Conservation (phyloP, 179 eudicot genomes). For the Spergularia azorica region DNA sequence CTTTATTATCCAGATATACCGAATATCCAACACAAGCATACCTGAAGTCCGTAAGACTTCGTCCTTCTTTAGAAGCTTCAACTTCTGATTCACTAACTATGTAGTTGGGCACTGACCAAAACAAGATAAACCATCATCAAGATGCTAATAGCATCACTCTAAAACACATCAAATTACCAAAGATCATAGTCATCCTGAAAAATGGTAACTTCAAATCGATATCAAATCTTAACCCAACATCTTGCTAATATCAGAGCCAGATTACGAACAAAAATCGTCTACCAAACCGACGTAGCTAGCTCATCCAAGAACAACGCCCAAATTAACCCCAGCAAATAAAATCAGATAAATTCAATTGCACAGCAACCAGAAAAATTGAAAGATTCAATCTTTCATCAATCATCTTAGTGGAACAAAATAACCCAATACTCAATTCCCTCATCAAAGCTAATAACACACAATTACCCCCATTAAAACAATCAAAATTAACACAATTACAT, state of each 20-base stretch:
- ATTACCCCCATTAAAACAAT: not conserved
- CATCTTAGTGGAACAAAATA: not conserved
- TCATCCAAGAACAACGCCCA: not conserved
- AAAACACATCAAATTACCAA: constrained; percentile 14
- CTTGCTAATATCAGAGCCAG: not conserved
- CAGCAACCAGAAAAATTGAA: not conserved
- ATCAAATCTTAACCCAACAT: not conserved
- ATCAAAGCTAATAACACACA: not conserved
- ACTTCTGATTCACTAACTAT: constrained; percentile 74
- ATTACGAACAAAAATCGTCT: not conserved
- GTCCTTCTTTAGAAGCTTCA: constrained; percentile 74
- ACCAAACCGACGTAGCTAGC: not conserved
- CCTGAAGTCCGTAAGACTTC: constrained; percentile 65
- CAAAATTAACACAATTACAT: not conserved
- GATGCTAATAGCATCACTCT: not conserved
- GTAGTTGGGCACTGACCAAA: constrained; percentile 59
- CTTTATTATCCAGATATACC: constrained; percentile 57
- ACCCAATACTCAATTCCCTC: not conserved
- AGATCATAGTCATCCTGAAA: not conserved
- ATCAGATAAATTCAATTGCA: not conserved
- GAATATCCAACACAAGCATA: constrained; percentile 94
- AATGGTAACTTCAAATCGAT: not conserved
- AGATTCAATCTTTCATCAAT: not conserved
- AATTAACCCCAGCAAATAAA: not conserved
- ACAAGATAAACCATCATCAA: constrained; percentile 16